These are phyloP conservation scores for Bjerkandera adusta DNA, from an alignment of 1,284 basidiomycete species.

Conservation along the genomic window DNA sequence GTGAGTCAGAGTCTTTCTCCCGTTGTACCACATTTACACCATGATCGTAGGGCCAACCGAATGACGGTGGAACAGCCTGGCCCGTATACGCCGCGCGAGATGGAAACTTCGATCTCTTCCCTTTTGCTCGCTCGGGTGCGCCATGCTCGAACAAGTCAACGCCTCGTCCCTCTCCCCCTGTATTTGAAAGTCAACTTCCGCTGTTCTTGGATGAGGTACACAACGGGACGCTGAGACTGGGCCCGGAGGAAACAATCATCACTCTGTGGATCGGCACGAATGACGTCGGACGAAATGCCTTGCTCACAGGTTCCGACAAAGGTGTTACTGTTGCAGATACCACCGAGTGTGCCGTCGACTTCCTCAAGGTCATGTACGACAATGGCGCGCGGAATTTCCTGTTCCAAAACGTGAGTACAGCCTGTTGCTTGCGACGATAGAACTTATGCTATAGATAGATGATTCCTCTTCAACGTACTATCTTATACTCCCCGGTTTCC, in stretches of 20 bases:
- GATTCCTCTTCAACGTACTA: slow-evolving; percentile 31
- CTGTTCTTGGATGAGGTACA: slow-evolving; percentile 31
- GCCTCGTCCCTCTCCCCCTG: slow-evolving; percentile 33
- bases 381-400: slow-evolving; percentile 45
- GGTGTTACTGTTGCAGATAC: slow-evolving; percentile 42
- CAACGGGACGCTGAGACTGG: slow-evolving; percentile 26
- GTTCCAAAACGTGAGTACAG: slow-evolving; percentile 41
- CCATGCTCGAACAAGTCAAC: slow-evolving; percentile 44
- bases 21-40: too few relatives aligned
- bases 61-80: slow-evolving; percentile 39
- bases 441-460: slow-evolving; percentile 27
- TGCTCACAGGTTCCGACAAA: slow-evolving; percentile 37
- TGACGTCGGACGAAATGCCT: slow-evolving; percentile 38
- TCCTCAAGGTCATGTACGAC: slow-evolving; percentile 37
- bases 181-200: slow-evolving; percentile 39
- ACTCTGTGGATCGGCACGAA: slow-evolving; percentile 53
- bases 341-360: slow-evolving; percentile 41
- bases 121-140: slow-evolving; percentile 42
- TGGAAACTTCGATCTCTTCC: slow-evolving; percentile 36
- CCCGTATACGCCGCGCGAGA: slow-evolving; percentile 41
- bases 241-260: slow-evolving; percentile 39
- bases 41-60: slow-evolving; percentile 17
- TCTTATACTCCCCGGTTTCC: slow-evolving; percentile 33
- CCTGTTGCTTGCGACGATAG: neutral
- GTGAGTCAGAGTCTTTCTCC: slow-evolving; percentile 12